Evolutionary conservation across 1,284 basidiomycete genomes (phyloP).

Genomic region (Sanghuangporus weigelae): DNA sequence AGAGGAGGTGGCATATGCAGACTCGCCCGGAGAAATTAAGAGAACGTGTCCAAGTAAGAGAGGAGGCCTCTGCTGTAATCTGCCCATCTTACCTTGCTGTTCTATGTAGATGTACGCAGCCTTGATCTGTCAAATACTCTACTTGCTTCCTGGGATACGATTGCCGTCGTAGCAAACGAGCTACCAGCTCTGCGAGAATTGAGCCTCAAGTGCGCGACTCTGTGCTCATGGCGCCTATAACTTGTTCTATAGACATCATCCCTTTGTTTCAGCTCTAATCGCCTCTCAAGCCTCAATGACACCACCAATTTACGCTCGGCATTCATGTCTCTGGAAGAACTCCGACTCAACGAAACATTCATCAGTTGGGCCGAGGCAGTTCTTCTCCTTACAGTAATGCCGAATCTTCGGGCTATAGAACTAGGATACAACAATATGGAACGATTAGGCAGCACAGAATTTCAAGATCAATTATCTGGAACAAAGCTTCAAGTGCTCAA

Average conservation of each 20-base stretch:
- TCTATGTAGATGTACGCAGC: conserved; percentile 60
- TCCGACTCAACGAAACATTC: conserved; percentile 74
- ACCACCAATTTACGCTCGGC: conserved; percentile 31
- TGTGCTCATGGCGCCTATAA: conserved; percentile 9
- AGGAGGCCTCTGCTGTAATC: conserved; percentile 11
- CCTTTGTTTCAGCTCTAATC: conserved; percentile 49
- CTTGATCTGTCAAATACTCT: conserved; percentile 84
- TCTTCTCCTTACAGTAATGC: conserved; percentile 49
- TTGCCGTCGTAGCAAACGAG: conserved; percentile 62
- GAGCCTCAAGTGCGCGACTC: conserved; percentile 64
- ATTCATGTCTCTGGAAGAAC: conserved; percentile 55
- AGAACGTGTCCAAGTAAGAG: conserved; percentile 65
- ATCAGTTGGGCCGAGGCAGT: conserved; percentile 69
- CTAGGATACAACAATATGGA: conserved; percentile 71
- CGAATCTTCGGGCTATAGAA: conserved; percentile 60
- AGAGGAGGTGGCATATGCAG: conserved; percentile 54
- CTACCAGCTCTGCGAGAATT: conserved; percentile 63
- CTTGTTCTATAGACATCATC: conserved; percentile 15
- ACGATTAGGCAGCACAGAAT: conserved; percentile 28
- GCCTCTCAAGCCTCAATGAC: conserved; percentile 36
- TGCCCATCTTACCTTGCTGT: not conserved
- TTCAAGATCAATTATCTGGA: conserved; percentile 13
- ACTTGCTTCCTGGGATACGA: conserved; percentile 64
- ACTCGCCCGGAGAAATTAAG: conserved; percentile 48
- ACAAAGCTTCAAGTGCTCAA: conserved; percentile 55